These are phyloP conservation scores for Pelargonium exstipulatum DNA, from an alignment of 441 rosid species.

Conservation along the genomic window DNA sequence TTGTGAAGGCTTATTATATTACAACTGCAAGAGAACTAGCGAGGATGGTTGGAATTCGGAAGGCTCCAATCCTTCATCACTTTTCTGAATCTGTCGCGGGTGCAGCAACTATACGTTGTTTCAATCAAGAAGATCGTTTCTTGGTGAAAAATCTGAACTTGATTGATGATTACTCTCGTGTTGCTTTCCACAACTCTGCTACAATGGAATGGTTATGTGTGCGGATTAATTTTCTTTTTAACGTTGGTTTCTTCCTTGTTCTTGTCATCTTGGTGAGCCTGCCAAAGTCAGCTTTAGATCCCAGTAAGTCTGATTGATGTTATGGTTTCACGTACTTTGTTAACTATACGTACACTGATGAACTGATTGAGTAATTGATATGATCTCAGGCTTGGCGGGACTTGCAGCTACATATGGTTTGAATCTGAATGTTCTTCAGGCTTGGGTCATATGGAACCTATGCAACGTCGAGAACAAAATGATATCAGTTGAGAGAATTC, in stretches of 20 bases:
- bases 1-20: constrained; percentile 47
- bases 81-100: constrained; percentile 57
- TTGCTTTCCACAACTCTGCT: constrained; percentile 53
- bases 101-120: constrained; percentile 50
- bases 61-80: constrained; percentile 65
- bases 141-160: constrained; percentile 29
- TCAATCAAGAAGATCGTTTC: constrained; percentile 51
- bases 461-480: constrained; percentile 71
- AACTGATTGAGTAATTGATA: too few species aligned
- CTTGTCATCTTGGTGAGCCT: constrained; percentile 50
- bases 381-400: constrained; percentile 47
- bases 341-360: not conserved
- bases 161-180: constrained; percentile 48
- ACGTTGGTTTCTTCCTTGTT: constrained; percentile 51
- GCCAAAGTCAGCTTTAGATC: constrained; percentile 48
- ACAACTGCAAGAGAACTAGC: constrained; percentile 67
- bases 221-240: constrained; percentile 59
- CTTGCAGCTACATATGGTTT: constrained; percentile 50
- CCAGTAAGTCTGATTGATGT: constrained; percentile 36
- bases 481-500: constrained; percentile 66
- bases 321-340: not conserved
- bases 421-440: constrained; percentile 53
- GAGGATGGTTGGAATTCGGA: constrained; percentile 57
- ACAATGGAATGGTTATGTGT: constrained; percentile 65
- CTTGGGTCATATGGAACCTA: constrained; percentile 68